phyloP scores from a whole-genome alignment of 1,284 basidiomycete genomes.

The Thecaphora frezii region DNA sequence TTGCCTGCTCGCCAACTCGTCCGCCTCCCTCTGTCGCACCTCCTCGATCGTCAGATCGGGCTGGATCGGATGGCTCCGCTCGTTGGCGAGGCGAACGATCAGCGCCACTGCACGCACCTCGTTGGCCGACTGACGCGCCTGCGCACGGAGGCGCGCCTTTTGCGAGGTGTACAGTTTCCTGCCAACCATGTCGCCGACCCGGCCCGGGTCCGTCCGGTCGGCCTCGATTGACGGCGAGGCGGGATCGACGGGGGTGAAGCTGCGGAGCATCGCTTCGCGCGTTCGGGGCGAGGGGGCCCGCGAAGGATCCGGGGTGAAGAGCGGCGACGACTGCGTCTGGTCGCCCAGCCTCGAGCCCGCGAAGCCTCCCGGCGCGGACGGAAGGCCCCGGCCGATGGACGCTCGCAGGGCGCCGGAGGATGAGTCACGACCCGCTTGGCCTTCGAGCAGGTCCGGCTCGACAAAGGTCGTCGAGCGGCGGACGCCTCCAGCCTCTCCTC shows the following conservation, averaged over 20 bases:
- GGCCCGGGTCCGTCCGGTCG: neutral
- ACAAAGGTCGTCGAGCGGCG: conserved; percentile 28
- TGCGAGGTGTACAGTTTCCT: conserved; percentile 5
- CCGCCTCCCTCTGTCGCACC: conserved; percentile 21
- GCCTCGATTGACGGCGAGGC: neutral
- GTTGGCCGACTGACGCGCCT: conserved; percentile 12
- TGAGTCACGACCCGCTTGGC: too few relatives aligned
- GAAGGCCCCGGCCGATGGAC: conserved; percentile 3
- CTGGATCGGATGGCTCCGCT: conserved; percentile 27
- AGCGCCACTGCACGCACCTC: conserved; percentile 25
- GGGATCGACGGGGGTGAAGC: neutral
- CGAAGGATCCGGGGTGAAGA: conserved; percentile 25
- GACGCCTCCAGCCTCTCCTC: conserved; percentile 8
- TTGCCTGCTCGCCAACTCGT: neutral
- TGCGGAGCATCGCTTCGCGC: neutral
- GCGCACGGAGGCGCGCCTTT: conserved; percentile 1
- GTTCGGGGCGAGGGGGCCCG: conserved; percentile 9
- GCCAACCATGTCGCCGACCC: neutral
- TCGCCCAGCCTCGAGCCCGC: neutral
- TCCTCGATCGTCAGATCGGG: conserved; percentile 21
- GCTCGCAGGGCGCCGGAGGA: too few relatives aligned
- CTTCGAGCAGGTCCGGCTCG: conserved; percentile 23
- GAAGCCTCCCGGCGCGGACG: conserved; percentile 10
- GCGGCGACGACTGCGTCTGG: conserved; percentile 9
- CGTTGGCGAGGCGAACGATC: conserved; percentile 25